Evolutionary conservation across 2,329 filamentous ascomycete genomes (phyloP), one percentile per base, ranked within the genome.

Genomic region (Leptographium wingfieldii): DNA sequence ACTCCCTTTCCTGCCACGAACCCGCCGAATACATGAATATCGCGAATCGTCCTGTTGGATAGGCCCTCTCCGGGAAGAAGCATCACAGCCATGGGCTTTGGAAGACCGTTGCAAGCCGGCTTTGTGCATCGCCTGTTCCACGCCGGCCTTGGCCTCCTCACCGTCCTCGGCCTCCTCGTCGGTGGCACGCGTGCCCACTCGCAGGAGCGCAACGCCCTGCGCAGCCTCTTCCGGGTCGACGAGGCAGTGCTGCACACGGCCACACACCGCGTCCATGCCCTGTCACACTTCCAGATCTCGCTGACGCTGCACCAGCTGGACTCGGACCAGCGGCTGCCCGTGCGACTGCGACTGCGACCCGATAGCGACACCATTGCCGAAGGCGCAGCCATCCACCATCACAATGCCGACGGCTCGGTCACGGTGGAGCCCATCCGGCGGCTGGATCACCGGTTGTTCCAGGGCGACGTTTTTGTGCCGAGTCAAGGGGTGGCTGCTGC

Each of bases 281-380:
- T 88, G 60, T 92, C 91, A 16, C 77, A 83, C 27, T 99, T 99
- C 72, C 89, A 96, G 67, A 76, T 99, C 63, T 85, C 83, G 35
- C 96, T 99, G 71, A 78, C 83, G 60, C 75, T 96, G 43, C 84
- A 88, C 53, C 84, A 88, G 68, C 38, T 57, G 16, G 55, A 58
- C 7, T n/a, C 53, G 5, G 76, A 82, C 62, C 29, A 27, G 19
- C 56, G 80, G 62, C 81, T 91, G 64, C 81, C 84, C 65, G 78
- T 97, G 67, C 89, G 90, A 65, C 80, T 99, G 58, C 80, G 82
- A 59, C 80, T 99, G 56, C 85, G 94, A 70, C 94, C 94, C 4
- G 97, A 97, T 70, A 84, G 95, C 74, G 90, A 97, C 73, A 85
- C 97, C 61, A 78, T 99, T 54, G 82, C 86, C 59, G 81, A 90